Conservation (phyloP, 2,329 filamentous ascomycete species). For the Exophiala xenobiotica region DNA sequence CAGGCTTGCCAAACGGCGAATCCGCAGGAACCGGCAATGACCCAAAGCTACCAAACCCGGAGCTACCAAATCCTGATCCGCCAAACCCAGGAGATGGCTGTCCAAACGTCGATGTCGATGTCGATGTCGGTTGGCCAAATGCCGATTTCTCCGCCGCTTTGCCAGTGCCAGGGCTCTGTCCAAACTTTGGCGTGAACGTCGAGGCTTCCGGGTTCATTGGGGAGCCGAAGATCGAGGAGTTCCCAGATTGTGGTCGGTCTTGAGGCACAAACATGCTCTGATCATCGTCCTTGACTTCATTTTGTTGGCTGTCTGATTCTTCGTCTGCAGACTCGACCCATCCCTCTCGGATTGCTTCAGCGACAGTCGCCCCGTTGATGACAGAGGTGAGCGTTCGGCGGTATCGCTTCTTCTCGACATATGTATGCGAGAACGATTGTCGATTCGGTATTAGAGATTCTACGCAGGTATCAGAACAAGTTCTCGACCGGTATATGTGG, state of each 20-base stretch:
- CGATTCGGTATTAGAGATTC: slow-evolving; percentile 33
- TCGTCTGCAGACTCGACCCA: slow-evolving; percentile 45
- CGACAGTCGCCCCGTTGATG: slow-evolving; percentile 56
- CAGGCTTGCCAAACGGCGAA: slow-evolving; percentile 10
- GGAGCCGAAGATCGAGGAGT: slow-evolving; percentile 10
- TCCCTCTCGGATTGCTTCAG: slow-evolving; percentile 49
- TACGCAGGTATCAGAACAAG: slow-evolving; percentile 29
- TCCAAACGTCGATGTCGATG: not conserved
- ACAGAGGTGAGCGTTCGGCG: slow-evolving; percentile 57
- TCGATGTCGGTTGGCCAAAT: slow-evolving; percentile 6
- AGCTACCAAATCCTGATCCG: not conserved
- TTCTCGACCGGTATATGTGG: slow-evolving; percentile 29
- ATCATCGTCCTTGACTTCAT: slow-evolving; percentile 36
- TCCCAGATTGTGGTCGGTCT: not conserved
- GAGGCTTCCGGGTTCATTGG: slow-evolving; percentile 21
- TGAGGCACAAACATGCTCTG: slow-evolving; percentile 33
- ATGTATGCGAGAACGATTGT: slow-evolving; percentile 53
- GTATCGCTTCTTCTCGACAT: slow-evolving; percentile 60
- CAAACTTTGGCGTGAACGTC: slow-evolving; percentile 21
- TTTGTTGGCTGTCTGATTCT: slow-evolving; percentile 38
- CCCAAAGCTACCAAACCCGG: slow-evolving; percentile 10
- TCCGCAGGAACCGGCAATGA: not conserved
- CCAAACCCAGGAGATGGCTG: slow-evolving; percentile 6
- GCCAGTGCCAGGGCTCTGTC: slow-evolving; percentile 2
- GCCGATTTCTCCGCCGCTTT: slow-evolving; percentile 3